Evolutionary conservation across 768 basidiomycete species (phyloP), one percentile per base, ranked within the genome.

Genomic region (Phanerodontia chrysosporium): DNA sequence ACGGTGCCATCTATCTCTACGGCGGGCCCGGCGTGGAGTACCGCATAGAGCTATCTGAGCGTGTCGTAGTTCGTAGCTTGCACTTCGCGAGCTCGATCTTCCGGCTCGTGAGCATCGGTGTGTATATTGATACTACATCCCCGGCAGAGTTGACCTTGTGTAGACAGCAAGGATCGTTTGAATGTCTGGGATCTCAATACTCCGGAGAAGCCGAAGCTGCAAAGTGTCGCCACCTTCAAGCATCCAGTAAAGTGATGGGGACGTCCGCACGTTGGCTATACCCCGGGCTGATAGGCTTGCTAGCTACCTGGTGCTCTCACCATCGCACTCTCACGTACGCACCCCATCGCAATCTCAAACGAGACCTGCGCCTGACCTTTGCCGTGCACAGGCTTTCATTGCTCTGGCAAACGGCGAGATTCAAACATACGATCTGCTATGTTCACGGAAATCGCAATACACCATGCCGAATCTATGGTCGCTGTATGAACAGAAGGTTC

Each of bases 381-480:
- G 35, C n/a, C 46, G 30, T 49, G 29, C 28, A 9, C 18, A 83
- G 77, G 72, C 75, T 16, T 83, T 83, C 68, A 61, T 84, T 42
- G 80, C 78, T 14, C 67, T 82, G 18, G 73, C 79, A 57, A 78
- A 78, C 54, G 84, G 84, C 29, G 84, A 86, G 51, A 78, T 92
- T 61, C 81, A 82, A 63, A 86, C 87, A 2, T 94, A 86, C 67
- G 92, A 95, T 68, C 65, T 94, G n/a, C 74, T 82, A 13, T 86
- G 89, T 59, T 75, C 83, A 16, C 76, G 81, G 21, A 78, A 86
- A 59, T 90, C 90, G 0, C 76, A 79, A 12, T 91, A 88, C 65
- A 77, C 74, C 18, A 80, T 90, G 32, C 85, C 86, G 2, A 92
- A 93, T 66, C 74, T 88, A 64, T 95, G 92, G 94, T 76, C 75